phyloP scores from a whole-genome alignment of 768 basidiomycete species.

The Infundibulicybe gibba region DNA sequence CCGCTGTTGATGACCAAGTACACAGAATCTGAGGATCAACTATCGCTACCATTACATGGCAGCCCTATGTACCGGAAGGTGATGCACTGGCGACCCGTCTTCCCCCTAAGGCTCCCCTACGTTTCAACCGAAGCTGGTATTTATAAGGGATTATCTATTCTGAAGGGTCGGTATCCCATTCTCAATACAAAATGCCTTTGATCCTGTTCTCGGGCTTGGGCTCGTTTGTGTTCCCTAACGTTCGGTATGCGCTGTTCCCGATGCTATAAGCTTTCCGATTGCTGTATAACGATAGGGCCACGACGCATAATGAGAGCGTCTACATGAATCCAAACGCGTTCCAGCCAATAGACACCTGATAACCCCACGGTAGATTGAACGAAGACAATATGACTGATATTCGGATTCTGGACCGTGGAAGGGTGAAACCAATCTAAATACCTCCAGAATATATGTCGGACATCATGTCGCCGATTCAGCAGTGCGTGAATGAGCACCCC shows the following conservation, averaged over 20 bases:
- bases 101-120: slow-evolving; percentile 19
- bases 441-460: background rate
- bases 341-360: background rate
- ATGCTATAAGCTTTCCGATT: background rate
- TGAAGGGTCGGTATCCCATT: slow-evolving; percentile 6
- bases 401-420: background rate
- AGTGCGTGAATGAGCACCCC: background rate
- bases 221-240: slow-evolving; percentile 15
- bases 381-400: background rate
- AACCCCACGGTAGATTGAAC: background rate
- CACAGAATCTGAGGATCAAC: slow-evolving; percentile 9
- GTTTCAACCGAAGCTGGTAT: slow-evolving; percentile 11
- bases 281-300: slow-evolving; percentile 25
- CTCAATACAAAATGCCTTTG: background rate
- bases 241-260: slow-evolving; percentile 7
- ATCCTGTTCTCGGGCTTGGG: slow-evolving; percentile 7
- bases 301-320: slow-evolving; percentile 41
- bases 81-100: slow-evolving; percentile 7
- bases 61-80: slow-evolving; percentile 11
- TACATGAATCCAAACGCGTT: slow-evolving; percentile 31
- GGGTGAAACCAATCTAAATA: background rate
- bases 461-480: background rate
- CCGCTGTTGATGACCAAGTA: too few relatives aligned
- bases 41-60: slow-evolving; percentile 12
- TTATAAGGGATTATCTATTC: slow-evolving; percentile 14